Evolutionary conservation across 768 basidiomycete species (phyloP), one percentile per base, ranked within the genome.

Genomic region (Lyophyllum atratum): DNA sequence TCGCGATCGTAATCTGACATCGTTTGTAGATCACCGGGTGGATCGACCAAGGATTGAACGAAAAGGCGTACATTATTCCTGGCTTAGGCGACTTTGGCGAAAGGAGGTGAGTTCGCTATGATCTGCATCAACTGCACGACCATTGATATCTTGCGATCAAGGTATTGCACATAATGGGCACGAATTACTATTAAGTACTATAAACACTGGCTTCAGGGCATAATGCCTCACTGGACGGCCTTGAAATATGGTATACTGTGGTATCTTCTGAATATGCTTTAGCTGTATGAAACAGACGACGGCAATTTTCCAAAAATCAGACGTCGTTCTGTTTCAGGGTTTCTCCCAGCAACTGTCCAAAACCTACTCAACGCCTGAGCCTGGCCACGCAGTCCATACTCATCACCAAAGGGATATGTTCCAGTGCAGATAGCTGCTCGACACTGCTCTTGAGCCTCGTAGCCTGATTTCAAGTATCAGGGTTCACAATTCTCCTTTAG

Each of bases 51-150:
- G 92, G 93, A 4, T 81, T 98, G 50, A 95, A 98, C 63, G 92
- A 92, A 55, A 92, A 89, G 69, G 86, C 91, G 22, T 97, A 90
- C 68, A 95, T 95, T 63, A 85, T 95, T 54, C 94, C 93, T 8
- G 94, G 95, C 26, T 78, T 98, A n/a, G 95, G 95, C n/a, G 95
- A 98, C 70, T 98, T 98, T 70, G 95, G 95, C 50, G 95, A 96
- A 70, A 77, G 92, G 68, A 87, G 92, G 90, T 89, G 4, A 9
- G 61, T 54, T 24, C 34, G 42, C 21, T 14, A 6, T 57, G 12
- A 19, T 47, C 19, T 39, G 12, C 1, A 12, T 8, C 17, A 4
- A 15, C 24, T 54, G 21, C 47, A 40, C 19, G 22, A 29, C 44
- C 43, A 11, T n/a, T n/a, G n/a, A 28, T 25, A 24, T 12, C 26